phyloP scores from a whole-genome alignment of 345 rosid species.

The Cardamine resedifolia region DNA sequence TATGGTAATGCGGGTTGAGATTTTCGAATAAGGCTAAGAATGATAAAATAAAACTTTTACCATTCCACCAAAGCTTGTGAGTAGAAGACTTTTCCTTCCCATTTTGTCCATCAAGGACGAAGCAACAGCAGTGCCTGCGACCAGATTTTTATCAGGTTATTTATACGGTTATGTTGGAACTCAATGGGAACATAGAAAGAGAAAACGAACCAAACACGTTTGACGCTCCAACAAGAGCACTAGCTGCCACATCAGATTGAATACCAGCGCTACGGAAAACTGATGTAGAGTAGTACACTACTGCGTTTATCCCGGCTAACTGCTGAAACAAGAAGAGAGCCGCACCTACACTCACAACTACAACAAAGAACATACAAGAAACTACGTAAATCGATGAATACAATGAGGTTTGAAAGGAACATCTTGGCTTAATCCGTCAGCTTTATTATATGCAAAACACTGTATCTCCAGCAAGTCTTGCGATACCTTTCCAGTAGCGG shows the following conservation, averaged over 20 bases:
- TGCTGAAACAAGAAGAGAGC: constrained; percentile 99
- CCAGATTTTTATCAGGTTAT: background rate
- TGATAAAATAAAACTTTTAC: constrained; percentile 39
- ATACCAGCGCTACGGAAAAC: constrained; percentile 94
- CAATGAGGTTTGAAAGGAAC: background rate
- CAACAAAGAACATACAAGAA: constrained; percentile 37
- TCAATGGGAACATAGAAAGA: background rate
- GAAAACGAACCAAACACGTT: constrained; percentile 73
- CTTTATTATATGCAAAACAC: background rate
- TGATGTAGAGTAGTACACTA: constrained; percentile 94
- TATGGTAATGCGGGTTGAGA: background rate
- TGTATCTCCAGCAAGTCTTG: constrained; percentile 1
- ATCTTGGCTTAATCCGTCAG: background rate
- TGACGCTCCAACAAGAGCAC: constrained; percentile 98
- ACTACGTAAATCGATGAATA: background rate
- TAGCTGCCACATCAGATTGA: constrained; percentile 95
- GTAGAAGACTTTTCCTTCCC: constrained; percentile 93
- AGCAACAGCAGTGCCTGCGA: constrained; percentile 87
- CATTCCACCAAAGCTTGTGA: constrained; percentile 93
- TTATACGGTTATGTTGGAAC: background rate
- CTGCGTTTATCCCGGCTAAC: constrained; percentile 98
- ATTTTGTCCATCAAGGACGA: constrained; percentile 96
- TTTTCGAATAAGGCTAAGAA: background rate
- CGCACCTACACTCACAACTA: constrained; percentile 97
- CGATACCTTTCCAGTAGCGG: constrained; percentile 89